These are phyloP conservation scores for Pyronema omphalodes DNA, from an alignment of 495 filamentous ascomycete genomes.

Conservation along the genomic window DNA sequence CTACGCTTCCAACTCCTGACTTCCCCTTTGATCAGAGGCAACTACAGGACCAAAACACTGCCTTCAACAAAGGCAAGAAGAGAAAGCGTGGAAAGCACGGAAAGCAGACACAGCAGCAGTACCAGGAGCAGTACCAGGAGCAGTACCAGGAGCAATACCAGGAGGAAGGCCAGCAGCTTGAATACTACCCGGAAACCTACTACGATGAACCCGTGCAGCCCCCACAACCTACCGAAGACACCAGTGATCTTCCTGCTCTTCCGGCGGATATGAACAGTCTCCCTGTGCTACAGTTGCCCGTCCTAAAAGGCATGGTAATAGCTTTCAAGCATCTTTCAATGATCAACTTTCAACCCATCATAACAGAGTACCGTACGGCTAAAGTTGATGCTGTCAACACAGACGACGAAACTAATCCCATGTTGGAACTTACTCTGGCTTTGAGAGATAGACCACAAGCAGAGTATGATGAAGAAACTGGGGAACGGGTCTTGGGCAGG, in stretches of 20 bases:
- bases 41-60: conserved; percentile 26
- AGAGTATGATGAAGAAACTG: conserved; percentile 35
- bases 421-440: conserved; percentile 39
- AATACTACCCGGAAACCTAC: conserved; percentile 30
- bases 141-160: conserved; percentile 30
- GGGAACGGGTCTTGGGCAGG: conserved; percentile 39
- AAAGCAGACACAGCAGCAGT: conserved; percentile 21
- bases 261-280: conserved; percentile 44
- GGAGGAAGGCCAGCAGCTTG: conserved; percentile 24
- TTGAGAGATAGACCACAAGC: conserved; percentile 37
- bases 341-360: conserved; percentile 56
- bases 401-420: conserved; percentile 27
- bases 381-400: conserved; percentile 35
- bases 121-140: conserved; percentile 30
- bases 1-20: conserved; percentile 56
- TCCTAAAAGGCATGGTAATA: conserved; percentile 47
- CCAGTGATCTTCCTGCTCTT: conserved; percentile 46
- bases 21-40: conserved; percentile 53
- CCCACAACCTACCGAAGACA: not conserved
- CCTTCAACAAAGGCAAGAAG: conserved; percentile 33
- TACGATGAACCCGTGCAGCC: conserved; percentile 7
- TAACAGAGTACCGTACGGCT: conserved; percentile 50
- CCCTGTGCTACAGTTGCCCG: conserved; percentile 33
- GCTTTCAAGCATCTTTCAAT: conserved; percentile 62
- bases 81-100: conserved; percentile 29